Evolutionary conservation across 2,329 filamentous ascomycete species (phyloP).

Genomic region (Metarhizium sp.): DNA sequence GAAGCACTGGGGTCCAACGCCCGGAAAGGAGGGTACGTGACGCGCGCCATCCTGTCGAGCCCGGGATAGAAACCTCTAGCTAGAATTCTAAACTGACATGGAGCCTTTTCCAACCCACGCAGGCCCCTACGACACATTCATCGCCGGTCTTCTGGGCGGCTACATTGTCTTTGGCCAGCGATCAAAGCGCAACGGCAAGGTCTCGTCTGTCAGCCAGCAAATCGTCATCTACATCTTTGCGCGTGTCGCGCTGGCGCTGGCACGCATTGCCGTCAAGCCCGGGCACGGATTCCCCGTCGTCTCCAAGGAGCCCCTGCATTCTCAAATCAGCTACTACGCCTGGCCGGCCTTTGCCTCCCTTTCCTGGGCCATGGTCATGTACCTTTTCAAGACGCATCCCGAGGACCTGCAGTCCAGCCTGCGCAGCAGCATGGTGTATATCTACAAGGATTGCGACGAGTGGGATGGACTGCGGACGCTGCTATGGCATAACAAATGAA

Average conservation of each 20-base stretch:
- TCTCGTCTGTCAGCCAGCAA: slow-evolving; percentile 83
- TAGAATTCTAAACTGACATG: slow-evolving; percentile 13
- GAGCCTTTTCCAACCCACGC: not conserved
- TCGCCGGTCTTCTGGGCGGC: slow-evolving; percentile 80
- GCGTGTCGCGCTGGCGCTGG: slow-evolving; percentile 74
- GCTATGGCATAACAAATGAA: slow-evolving; percentile 70
- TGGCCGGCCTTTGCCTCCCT: slow-evolving; percentile 90
- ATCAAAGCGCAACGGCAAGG: slow-evolving; percentile 52
- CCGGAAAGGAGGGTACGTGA: slow-evolving; percentile 46
- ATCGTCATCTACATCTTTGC: slow-evolving; percentile 98
- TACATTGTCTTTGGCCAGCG: slow-evolving; percentile 81
- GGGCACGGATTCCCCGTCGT: slow-evolving; percentile 40
- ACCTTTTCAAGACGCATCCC: slow-evolving; percentile 85
- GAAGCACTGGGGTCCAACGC: slow-evolving; percentile 48
- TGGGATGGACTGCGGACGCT: slow-evolving; percentile 85
- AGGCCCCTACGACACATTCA: slow-evolving; percentile 72
- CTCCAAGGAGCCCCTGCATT: slow-evolving; percentile 37
- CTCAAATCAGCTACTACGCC: slow-evolving; percentile 55
- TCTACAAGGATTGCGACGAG: slow-evolving; percentile 80
- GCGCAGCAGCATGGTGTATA: slow-evolving; percentile 94
- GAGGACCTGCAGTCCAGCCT: slow-evolving; percentile 85
- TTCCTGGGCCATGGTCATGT: slow-evolving; percentile 93
- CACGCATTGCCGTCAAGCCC: slow-evolving; percentile 70
- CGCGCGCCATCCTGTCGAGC: not conserved
- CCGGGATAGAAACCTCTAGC: no score